Evolutionary conservation across 164 flowering plant genomes (phyloP).

Genomic region (Chimonanthus salicifolius): DNA sequence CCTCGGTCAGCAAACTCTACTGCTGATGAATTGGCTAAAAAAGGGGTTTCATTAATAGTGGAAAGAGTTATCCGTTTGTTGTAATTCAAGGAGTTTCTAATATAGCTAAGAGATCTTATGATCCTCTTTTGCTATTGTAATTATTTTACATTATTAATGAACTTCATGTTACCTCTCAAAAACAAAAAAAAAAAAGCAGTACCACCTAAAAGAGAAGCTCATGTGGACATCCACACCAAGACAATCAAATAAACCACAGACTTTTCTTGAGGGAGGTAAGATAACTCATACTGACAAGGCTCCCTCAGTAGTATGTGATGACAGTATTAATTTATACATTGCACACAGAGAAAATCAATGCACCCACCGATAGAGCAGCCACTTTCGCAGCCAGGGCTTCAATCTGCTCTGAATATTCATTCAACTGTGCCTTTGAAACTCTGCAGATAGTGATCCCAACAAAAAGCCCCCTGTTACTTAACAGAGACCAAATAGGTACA

Average conservation of each 20-base stretch:
- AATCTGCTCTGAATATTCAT: conserved; percentile 84
- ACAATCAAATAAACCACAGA: neutral
- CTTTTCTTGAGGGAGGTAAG: neutral
- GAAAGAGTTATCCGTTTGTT: no score
- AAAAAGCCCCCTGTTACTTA: neutral
- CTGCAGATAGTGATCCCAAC: conserved; percentile 25
- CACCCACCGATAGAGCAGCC: conserved; percentile 44
- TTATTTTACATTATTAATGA: no score
- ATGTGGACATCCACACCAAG: no score
- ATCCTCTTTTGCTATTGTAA: no score
- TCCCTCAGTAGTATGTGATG: neutral
- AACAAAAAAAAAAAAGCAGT: no score
- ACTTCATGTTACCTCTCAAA: no score
- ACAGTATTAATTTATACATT: neutral
- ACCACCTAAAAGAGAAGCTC: neutral
- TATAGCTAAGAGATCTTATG: no score
- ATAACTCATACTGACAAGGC: neutral
- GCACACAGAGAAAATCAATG: neutral
- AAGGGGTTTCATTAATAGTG: no score
- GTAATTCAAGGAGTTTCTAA: no score
- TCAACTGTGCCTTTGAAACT: conserved; percentile 63
- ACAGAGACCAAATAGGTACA: neutral
- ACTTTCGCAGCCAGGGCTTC: conserved; percentile 78
- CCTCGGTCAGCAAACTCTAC: no score
- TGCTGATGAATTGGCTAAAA: no score